Base-by-base conservation (phyloP, 257 asterid species). In the Capsicum pubescens region DNA sequence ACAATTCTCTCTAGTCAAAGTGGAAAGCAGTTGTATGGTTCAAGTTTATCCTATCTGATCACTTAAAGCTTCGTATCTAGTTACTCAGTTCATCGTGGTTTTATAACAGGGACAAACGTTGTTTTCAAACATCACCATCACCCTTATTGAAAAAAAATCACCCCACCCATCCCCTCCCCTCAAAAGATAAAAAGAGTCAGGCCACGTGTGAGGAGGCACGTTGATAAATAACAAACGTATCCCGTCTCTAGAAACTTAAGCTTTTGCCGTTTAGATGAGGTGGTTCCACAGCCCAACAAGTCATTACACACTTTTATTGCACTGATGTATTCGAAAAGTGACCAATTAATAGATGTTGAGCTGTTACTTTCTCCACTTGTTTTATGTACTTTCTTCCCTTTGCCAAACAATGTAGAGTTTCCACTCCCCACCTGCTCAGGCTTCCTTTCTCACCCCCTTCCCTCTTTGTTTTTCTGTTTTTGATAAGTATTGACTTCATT, bases 311-410 rank as follows among this genome's bases (percentile, higher is more conserved):
- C 39, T n/a, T 46, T 46, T 46, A 9, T 46, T 71, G 80, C 58
- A 50, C 58, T 46, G 80, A 2, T 71, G 39, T 46, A 19, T 71
- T 71, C 16, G n/a, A 12, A 46, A 72, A 13, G 35, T 12, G 80
- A 46, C 59, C 80, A 48, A 19, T 72, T 70, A 9, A 44, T 69
- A 42, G 35, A 69, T 69, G 78, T 69, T 15, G 77, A 14, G 56
- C 14, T 17, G 57, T 70, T 72, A n/a, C 59, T 48, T 48, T 72
- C 80, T 72, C 36, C 58, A 46, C 58, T 71, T 71, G 58, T 48
- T 71, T 70, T 42, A 70, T 46, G 26, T 42, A 69, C 26, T 69
- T 42, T 17, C 35, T 70, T 19, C 79, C 56, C 66, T 70, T 42
- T 70, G 56, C 56, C 79, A 70, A 70, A 42, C 56, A 70, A 9